phyloP scores from a whole-genome alignment of 2,329 filamentous ascomycete species.

The Endocalyx cinctus region DNA sequence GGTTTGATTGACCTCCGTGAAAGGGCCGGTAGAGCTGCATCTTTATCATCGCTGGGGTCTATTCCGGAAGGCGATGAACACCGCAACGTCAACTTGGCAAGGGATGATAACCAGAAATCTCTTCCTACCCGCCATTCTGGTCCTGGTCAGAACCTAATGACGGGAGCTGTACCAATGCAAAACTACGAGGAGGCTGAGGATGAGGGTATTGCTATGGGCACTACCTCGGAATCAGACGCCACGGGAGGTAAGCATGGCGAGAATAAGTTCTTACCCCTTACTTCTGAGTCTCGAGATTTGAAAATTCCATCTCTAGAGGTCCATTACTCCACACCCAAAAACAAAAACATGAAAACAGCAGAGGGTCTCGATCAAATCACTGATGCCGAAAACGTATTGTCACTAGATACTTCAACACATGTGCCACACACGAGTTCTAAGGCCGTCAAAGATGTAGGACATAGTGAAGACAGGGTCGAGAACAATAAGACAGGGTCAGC shows the following conservation, averaged over 20 bases:
- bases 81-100: conserved; percentile 1
- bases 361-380: neutral
- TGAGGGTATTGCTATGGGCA: conserved; percentile 24
- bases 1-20: conserved; percentile 1
- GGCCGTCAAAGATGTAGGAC: conserved; percentile 3
- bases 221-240: conserved; percentile 4
- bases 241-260: neutral
- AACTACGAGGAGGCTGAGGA: conserved; percentile 22
- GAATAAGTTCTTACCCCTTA: too few relatives aligned
- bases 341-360: neutral
- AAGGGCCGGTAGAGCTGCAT: conserved; percentile 3
- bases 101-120: conserved; percentile 1
- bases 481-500: conserved; percentile 7
- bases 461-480: conserved; percentile 3
- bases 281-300: too few relatives aligned
- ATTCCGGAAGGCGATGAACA: conserved; percentile 21
- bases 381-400: conserved; percentile 1
- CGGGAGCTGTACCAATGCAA: conserved; percentile 4
- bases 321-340: neutral
- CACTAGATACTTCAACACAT: conserved; percentile 3
- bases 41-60: conserved; percentile 15
- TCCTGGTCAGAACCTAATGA: conserved; percentile 8
- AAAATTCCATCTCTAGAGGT: too few relatives aligned
- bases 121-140: conserved; percentile 11
- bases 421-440: conserved; percentile 1